Conservation (phyloP, 495 filamentous ascomycete genomes). For the Aspergillus diversus region DNA sequence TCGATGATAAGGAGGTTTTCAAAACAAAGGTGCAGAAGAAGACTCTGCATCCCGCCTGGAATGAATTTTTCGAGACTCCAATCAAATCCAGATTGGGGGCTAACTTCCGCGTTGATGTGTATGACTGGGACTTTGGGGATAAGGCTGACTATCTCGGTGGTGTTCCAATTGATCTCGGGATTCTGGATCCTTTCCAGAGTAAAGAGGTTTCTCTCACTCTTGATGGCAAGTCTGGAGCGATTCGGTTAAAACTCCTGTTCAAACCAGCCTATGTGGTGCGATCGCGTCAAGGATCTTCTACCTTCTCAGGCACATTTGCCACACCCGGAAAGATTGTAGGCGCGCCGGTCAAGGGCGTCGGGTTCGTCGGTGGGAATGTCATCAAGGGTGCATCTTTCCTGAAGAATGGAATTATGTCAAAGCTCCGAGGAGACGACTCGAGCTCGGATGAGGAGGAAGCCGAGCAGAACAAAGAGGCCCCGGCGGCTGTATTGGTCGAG, state of each 20-base stretch:
- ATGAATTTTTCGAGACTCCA: slow-evolving; percentile 87
- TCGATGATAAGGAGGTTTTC: slow-evolving; percentile 83
- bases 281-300: slow-evolving; percentile 85
- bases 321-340: slow-evolving; percentile 91
- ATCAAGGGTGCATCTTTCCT: slow-evolving; percentile 88
- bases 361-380: slow-evolving; percentile 77
- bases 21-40: slow-evolving; percentile 97
- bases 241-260: slow-evolving; percentile 89
- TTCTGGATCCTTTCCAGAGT: slow-evolving; percentile 81
- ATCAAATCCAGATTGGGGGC: slow-evolving; percentile 82
- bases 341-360: slow-evolving; percentile 89
- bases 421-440: slow-evolving; percentile 44
- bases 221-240: slow-evolving; percentile 85
- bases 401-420: slow-evolving; percentile 70
- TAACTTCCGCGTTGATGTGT: slow-evolving; percentile 82
- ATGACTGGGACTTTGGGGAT: slow-evolving; percentile 94
- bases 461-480: slow-evolving; percentile 42
- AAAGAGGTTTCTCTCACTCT: slow-evolving; percentile 74
- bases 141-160: slow-evolving; percentile 85
- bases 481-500: slow-evolving; percentile 38
- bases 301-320: slow-evolving; percentile 90
- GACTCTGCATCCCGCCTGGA: slow-evolving; percentile 92
- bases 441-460: slow-evolving; percentile 53
- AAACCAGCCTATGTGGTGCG: slow-evolving; percentile 89
- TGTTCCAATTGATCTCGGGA: slow-evolving; percentile 74